Percentiles rank a stretch among this genome's conserved stretches.
Conservation (phyloP, 495 filamentous ascomycete genomes). For the Neurospora sublineolata region DNA sequence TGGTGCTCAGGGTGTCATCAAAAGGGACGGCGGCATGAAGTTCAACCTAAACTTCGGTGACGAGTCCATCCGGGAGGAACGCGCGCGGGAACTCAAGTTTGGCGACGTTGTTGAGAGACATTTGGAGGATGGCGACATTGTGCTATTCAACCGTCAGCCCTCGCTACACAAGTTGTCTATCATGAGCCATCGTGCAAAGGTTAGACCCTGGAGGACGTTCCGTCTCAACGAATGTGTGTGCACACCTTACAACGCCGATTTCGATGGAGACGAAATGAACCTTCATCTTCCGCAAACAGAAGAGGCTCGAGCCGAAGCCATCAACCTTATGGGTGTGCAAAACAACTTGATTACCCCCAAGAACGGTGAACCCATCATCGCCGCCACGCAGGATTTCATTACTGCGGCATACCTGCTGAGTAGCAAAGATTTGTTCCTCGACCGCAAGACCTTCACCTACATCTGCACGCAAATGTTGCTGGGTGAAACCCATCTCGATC, state of each 20-base stretch:
- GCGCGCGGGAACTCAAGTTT: conserved; percentile 59
- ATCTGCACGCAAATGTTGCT: conserved; percentile 92
- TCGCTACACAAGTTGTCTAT: conserved; percentile 98
- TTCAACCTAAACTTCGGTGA: conserved; percentile 65
- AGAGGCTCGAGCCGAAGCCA: conserved; percentile 89
- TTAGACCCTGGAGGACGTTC: conserved; percentile 93
- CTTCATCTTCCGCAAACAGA: conserved; percentile 96
- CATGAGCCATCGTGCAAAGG: conserved; percentile 82
- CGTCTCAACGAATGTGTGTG: conserved; percentile 97
- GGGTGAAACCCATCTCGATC: conserved; percentile 63
- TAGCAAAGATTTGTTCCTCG: conserved; percentile 86
- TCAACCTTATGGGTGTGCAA: conserved; percentile 95
- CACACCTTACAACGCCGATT: conserved; percentile 98
- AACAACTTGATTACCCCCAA: conserved; percentile 91
- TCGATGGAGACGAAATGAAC: conserved; percentile 99
- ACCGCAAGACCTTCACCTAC: conserved; percentile 73
- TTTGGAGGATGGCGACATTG: conserved; percentile 90
- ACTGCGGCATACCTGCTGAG: conserved; percentile 85
- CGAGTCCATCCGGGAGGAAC: conserved; percentile 32
- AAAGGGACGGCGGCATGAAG: conserved; percentile 53
- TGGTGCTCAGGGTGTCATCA: conserved; percentile 72
- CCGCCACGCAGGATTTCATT: conserved; percentile 97
- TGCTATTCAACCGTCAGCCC: conserved; percentile 95
- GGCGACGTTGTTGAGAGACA: conserved; percentile 92
- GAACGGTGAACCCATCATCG: conserved; percentile 96